phyloP scores from a whole-genome alignment of 306 rosid species.

The Dalbergia oliveri region DNA sequence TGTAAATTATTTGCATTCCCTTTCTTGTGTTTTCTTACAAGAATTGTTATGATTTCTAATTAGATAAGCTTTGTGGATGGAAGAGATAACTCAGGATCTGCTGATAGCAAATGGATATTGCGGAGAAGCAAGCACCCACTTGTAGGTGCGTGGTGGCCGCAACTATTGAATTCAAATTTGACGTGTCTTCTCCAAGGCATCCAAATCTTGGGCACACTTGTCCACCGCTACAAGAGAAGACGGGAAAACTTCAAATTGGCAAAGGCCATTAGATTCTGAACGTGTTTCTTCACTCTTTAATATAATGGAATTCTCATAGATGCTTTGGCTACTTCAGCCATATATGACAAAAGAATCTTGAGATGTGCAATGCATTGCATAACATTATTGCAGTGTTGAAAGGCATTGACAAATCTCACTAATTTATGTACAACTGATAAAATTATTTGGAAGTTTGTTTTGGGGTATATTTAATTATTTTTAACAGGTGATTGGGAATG shows the following conservation, averaged over 20 bases:
- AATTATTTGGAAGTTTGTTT: too few relatives aligned
- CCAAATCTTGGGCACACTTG: not conserved
- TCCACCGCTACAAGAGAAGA: not conserved
- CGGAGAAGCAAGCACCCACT: not conserved
- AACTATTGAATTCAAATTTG: not conserved
- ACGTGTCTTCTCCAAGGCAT: not conserved
- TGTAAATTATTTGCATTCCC: not conserved
- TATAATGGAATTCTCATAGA: not conserved
- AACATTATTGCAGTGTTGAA: not conserved
- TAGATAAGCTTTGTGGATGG: too few relatives aligned
- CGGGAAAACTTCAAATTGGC: not conserved
- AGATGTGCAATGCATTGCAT: not conserved
- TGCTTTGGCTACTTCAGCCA: not conserved
- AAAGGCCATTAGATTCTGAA: not conserved
- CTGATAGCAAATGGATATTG: not conserved
- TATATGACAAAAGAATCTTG: not conserved
- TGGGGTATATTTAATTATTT: too few relatives aligned
- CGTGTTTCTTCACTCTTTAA: not conserved
- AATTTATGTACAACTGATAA: too few relatives aligned
- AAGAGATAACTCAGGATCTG: not conserved
- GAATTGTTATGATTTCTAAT: not conserved
- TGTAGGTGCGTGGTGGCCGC: not conserved
- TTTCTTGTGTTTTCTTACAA: not conserved
- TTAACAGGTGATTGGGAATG: too few relatives aligned
- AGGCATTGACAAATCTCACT: not conserved